phyloP scores from a whole-genome alignment of 2,329 filamentous ascomycete genomes.

The Tolypocladium ovalisporum region DNA sequence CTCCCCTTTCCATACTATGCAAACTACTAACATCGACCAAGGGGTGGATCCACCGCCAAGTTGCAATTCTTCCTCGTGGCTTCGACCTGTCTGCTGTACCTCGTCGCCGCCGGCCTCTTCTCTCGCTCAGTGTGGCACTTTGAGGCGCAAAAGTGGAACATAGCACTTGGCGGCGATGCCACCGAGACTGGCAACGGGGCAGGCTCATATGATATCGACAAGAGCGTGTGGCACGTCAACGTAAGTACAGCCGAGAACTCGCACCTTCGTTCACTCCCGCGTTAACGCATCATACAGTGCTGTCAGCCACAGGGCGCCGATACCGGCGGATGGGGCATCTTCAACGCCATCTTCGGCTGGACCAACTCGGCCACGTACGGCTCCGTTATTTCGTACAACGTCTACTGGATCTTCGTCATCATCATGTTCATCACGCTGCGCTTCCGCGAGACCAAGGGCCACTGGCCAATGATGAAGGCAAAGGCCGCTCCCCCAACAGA shows the following conservation, averaged over 20 bases:
- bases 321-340: slow-evolving; percentile 74
- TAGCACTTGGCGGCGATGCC: slow-evolving; percentile 47
- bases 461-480: slow-evolving; percentile 32
- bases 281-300: slow-evolving; percentile 39
- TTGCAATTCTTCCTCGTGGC: slow-evolving; percentile 67
- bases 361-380: slow-evolving; percentile 81
- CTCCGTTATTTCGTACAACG: slow-evolving; percentile 75
- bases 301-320: slow-evolving; percentile 65
- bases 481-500: slow-evolving; percentile 12
- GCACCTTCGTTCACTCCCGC: neutral
- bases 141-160: slow-evolving; percentile 59
- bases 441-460: slow-evolving; percentile 50
- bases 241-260: slow-evolving; percentile 29
- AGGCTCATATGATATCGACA: slow-evolving; percentile 68
- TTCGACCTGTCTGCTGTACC: slow-evolving; percentile 74
- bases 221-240: slow-evolving; percentile 76
- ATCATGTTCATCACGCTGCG: slow-evolving; percentile 55
- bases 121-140: slow-evolving; percentile 68
- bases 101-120: slow-evolving; percentile 74
- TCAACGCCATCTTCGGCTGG: slow-evolving; percentile 82
- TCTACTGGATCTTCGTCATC: slow-evolving; percentile 76
- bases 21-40: slow-evolving; percentile 6
- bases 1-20: neutral
- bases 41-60: slow-evolving; percentile 30
- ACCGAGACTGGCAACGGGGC: slow-evolving; percentile 44